Evolutionary conservation across 305 asterid species (phyloP), one percentile per base, ranked within the genome.

Genomic region (Solanum aculeatissimum): DNA sequence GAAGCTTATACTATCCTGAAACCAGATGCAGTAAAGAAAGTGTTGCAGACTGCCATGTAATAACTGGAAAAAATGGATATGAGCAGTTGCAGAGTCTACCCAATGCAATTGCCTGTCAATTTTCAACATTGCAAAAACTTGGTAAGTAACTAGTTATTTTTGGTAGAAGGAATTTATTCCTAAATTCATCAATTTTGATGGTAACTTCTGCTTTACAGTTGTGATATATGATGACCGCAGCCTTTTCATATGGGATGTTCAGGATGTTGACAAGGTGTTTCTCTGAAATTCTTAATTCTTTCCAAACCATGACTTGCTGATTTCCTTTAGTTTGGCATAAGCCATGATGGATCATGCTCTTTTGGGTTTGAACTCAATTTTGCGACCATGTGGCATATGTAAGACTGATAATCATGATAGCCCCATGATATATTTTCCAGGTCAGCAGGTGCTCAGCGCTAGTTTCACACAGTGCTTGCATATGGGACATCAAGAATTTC

Each of bases 71-170:
- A 86, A 80, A 77, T 83, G 89, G 87, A 72, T 45, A 51, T 75
- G 92, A 86, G 65, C 78, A 49, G 82, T 45, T 55, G 83, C 86
- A 90, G 51, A 54, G 86, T 57, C 71, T 88, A 77, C 97, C 97
- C 51, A 91, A 93, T 89, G 94, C 97, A 86, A 85, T 91, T 88
- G 95, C 97, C 75, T 93, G 97, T 84, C 93, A 86, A 82, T 93
- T 93, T 89, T 93, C 93, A 87, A 85, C 92, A 68, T 84, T 42
- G 3, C 91, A 89, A 85, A 91, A 91, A 89, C 93, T 93, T 83
- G 97, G 97, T 80, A 90, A 91, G 92, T 86, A 69, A 69, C 89
- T 72, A 15, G 83, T 7, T 43, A 55, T 74, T 84, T 85, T 69
- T 18, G 60, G 81, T 25, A 19, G 49, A 87, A 62, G 80, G 63